A percentile compares a stretch with the other conserved stretches of the same genome.
Evolutionary conservation across 2,329 filamentous ascomycete species (phyloP).

Genomic region (Trichoderma semiorbis): DNA sequence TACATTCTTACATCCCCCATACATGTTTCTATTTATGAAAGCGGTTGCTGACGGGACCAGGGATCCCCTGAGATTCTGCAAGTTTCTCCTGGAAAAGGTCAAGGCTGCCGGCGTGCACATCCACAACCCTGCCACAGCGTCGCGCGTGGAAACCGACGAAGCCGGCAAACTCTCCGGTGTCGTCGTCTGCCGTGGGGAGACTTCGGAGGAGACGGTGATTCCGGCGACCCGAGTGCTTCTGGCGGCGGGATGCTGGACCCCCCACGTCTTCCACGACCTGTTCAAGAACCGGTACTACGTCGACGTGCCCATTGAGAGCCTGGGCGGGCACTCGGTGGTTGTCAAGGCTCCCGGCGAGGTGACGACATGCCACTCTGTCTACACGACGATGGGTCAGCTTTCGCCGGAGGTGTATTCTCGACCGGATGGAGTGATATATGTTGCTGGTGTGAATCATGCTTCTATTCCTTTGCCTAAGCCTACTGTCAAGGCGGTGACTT

Average conservation of each 20-base stretch:
- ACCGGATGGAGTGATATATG: slow-evolving; percentile 64
- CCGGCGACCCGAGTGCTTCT: slow-evolving; percentile 65
- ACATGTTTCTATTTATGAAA: neutral
- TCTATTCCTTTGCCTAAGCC: slow-evolving; percentile 55
- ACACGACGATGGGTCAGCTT: slow-evolving; percentile 59
- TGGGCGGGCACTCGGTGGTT: slow-evolving; percentile 72
- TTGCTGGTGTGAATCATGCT: slow-evolving; percentile 67
- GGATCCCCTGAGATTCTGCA: slow-evolving; percentile 63
- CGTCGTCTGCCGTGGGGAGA: slow-evolving; percentile 43
- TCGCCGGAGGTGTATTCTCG: slow-evolving; percentile 70
- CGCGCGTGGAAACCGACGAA: slow-evolving; percentile 49
- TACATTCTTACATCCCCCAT: neutral
- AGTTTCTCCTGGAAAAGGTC: slow-evolving; percentile 60
- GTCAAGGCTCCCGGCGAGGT: slow-evolving; percentile 53
- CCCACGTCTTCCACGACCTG: slow-evolving; percentile 58
- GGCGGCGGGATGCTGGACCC: slow-evolving; percentile 69
- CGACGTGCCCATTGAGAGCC: slow-evolving; percentile 47
- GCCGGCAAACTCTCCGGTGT: slow-evolving; percentile 51
- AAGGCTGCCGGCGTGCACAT: slow-evolving; percentile 59
- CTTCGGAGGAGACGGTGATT: slow-evolving; percentile 47
- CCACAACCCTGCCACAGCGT: slow-evolving; percentile 60
- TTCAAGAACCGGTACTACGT: slow-evolving; percentile 53
- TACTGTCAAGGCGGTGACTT: slow-evolving; percentile 22
- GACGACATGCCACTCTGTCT: slow-evolving; percentile 65
- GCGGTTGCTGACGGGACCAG: slow-evolving; percentile 33